These are phyloP conservation scores for Boletus tomentosulus DNA, from an alignment of 768 basidiomycete species.

Conservation along the genomic window DNA sequence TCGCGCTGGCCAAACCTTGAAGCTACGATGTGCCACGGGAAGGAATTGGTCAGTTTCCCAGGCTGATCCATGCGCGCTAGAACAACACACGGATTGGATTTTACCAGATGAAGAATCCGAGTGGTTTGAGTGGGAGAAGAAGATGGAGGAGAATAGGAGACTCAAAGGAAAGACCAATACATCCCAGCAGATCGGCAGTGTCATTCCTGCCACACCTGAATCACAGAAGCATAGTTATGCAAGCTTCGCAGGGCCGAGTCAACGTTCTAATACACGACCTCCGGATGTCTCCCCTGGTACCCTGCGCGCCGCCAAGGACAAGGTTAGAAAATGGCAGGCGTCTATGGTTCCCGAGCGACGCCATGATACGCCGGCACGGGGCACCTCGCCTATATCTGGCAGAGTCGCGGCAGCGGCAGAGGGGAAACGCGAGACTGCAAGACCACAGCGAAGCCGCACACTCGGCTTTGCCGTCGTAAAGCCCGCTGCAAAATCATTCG, in stretches of 20 bases:
- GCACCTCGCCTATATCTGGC: constrained; percentile 3
- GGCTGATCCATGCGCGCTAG: constrained; percentile 19
- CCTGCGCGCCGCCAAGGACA: constrained; percentile 30
- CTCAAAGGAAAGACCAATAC: constrained; percentile 15
- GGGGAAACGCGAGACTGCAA: constrained; percentile 18
- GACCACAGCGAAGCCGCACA: constrained; percentile 20
- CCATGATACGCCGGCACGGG: neutral
- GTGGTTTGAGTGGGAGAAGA: constrained; percentile 45
- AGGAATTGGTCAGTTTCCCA: constrained; percentile 24
- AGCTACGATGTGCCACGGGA: constrained; percentile 38
- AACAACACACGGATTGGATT: constrained; percentile 29
- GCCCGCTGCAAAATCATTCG: constrained; percentile 21
- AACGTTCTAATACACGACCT: neutral
- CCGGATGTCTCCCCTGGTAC: constrained; percentile 24
- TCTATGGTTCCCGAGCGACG: constrained; percentile 21
- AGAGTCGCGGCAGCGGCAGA: neutral
- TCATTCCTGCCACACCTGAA: constrained; percentile 2
- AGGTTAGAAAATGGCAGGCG: constrained; percentile 36
- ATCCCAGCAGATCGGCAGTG: constrained; percentile 5
- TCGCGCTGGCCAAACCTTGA: constrained; percentile 36
- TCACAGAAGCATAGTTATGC: neutral
- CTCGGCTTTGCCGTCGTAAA: constrained; percentile 46
- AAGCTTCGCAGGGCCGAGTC: neutral
- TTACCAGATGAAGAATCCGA: constrained; percentile 47
- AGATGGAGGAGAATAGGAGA: constrained; percentile 18